Evolutionary conservation across 495 filamentous ascomycete genomes (phyloP).

Genomic region (Viridothelium virens): DNA sequence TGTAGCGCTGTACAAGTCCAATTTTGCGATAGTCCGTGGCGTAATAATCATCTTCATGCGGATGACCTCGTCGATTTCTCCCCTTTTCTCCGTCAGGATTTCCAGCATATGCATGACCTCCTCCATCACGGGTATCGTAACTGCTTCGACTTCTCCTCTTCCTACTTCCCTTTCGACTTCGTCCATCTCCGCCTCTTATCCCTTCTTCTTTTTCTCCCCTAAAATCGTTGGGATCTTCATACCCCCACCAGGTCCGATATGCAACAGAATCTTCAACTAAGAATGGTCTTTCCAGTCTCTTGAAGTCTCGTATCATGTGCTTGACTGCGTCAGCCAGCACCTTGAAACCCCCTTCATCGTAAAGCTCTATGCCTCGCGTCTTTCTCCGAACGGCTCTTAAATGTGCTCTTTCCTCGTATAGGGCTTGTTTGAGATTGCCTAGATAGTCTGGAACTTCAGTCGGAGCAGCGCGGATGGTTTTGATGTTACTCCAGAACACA

Average conservation of each 20-base stretch:
- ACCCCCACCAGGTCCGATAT: slow-evolving; percentile 15
- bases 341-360: slow-evolving; percentile 15
- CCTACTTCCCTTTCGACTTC: slow-evolving; percentile 11
- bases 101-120: slow-evolving; percentile 11
- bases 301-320: slow-evolving; percentile 25
- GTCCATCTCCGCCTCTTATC: slow-evolving; percentile 1
- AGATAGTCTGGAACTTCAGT: slow-evolving; percentile 27
- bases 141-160: slow-evolving; percentile 14
- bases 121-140: slow-evolving; percentile 13
- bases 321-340: slow-evolving; percentile 22
- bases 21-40: slow-evolving; percentile 21
- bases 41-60: slow-evolving; percentile 19
- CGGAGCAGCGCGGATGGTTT: slow-evolving; percentile 24
- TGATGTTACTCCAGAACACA: slow-evolving; percentile 27
- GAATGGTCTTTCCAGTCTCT: slow-evolving; percentile 28
- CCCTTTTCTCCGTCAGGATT: slow-evolving; percentile 11
- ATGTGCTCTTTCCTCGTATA: slow-evolving; percentile 28
- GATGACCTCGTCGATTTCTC: not conserved
- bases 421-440: slow-evolving; percentile 28
- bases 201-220: slow-evolving; percentile 4
- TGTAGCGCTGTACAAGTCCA: slow-evolving; percentile 18
- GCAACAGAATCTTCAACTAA: slow-evolving; percentile 18
- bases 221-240: slow-evolving; percentile 11
- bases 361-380: slow-evolving; percentile 8
- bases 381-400: slow-evolving; percentile 20